These are phyloP conservation scores for Perkinsus olseni DNA, from an alignment of 169 alveolate genomes.

Conservation along the genomic window DNA sequence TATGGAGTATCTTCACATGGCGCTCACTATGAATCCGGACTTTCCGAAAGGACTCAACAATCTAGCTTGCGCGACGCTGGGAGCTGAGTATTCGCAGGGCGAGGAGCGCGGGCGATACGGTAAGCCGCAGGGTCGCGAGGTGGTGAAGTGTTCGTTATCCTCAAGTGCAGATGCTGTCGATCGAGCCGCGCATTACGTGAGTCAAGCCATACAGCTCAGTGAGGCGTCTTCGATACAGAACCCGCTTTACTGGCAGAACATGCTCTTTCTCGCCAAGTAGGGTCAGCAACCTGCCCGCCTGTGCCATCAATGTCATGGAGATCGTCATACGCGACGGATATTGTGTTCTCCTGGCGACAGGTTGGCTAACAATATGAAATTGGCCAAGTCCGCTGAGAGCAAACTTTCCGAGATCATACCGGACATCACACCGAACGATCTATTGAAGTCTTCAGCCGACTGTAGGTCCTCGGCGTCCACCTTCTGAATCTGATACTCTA, in stretches of 20 bases:
- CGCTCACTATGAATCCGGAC: background rate
- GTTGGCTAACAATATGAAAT: background rate
- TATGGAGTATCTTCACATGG: background rate
- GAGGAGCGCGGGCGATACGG: too few relatives aligned
- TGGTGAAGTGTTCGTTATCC: background rate
- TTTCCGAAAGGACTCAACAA: slow-evolving; percentile 28
- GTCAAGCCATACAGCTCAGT: background rate
- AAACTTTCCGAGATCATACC: background rate
- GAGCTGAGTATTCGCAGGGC: background rate
- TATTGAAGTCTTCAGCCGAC: background rate
- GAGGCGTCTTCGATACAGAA: background rate
- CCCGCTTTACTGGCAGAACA: background rate
- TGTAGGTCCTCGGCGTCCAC: background rate
- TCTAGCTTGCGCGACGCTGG: slow-evolving; percentile 21
- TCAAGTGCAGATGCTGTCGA: background rate
- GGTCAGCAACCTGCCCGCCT: background rate
- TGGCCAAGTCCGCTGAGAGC: background rate
- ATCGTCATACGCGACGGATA: too few relatives aligned
- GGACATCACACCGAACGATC: background rate
- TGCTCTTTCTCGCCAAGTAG: background rate
- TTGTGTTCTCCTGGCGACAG: too few relatives aligned
- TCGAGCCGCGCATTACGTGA: background rate
- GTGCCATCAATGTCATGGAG: background rate
- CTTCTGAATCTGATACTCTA: background rate
- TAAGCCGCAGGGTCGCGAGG: background rate